Base-by-base conservation (phyloP, 805 yeast genomes). In the Candida chilensis region DNA sequence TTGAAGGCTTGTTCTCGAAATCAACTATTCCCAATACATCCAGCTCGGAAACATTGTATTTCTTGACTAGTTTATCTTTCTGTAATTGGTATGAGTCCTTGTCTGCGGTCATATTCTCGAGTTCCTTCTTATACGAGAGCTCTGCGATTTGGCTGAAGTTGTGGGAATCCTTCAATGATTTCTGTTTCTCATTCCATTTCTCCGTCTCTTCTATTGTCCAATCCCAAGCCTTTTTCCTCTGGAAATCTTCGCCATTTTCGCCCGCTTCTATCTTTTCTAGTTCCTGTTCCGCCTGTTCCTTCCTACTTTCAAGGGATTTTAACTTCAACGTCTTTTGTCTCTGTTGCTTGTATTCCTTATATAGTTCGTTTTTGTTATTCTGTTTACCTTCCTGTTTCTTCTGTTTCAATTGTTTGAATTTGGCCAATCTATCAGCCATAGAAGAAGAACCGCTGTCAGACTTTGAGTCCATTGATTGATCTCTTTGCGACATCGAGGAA, bases 171-270 rank as follows among this genome's bases (percentile, higher is more conserved):
- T 40, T 39, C 31, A 50, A 54, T 29, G 41, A 38, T 26, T 42
- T 51, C 32, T 52, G 44, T 31, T 60, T 64, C 17, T 43, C 53
- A 16, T 74, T 69, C 87, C 87, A 80, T 32, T 58, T 56, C 38
- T 76, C 81, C 33, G 74, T 64, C 31, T 82, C 83, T 31, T 74
- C 81, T 4, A 78, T 65, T 0, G 82, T 67, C 52, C 73, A 71
- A 32, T 71, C 71, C 68, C 71, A 58, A 29, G 64, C 70, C 31
- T 63, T 56, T 32, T 52, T 45, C 16, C 73, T 51, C 24, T 63
- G 69, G 29, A 43, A 52, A 31, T 60, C 61, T 24, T 56, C 61
- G 1, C 67, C 70, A 9, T 42, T 43, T 9, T 55, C 60, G 20
- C 45, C 37, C 3, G 53, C 39, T 17, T 58, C 64, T n/a, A 47